A percentile compares a stretch with the other conserved stretches of the same genome.
These are phyloP conservation scores for Diaporthe nobilis DNA, from an alignment of 2,329 filamentous ascomycete species.

Conservation along the genomic window DNA sequence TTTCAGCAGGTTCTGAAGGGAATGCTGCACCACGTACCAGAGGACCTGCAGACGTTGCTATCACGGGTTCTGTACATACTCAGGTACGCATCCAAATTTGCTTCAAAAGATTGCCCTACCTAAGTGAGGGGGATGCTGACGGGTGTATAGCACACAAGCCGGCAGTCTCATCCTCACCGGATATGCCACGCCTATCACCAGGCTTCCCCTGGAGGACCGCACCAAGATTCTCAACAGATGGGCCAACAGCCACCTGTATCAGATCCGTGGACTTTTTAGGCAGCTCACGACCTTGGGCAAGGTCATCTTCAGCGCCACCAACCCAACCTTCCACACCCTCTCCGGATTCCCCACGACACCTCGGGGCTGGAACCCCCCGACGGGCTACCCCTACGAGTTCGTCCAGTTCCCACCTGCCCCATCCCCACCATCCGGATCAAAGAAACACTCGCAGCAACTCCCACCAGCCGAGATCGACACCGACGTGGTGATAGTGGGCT, in stretches of 20 bases:
- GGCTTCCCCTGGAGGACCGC: slow-evolving; percentile 39
- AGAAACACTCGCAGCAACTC: fast-evolving
- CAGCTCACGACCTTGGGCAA: slow-evolving; percentile 60
- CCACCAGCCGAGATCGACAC: slow-evolving; percentile 38
- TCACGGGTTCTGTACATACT: slow-evolving; percentile 42
- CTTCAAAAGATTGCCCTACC: neutral
- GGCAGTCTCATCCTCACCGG: slow-evolving; percentile 37
- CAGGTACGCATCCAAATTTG: slow-evolving; percentile 19
- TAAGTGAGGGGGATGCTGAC: neutral
- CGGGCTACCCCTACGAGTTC: slow-evolving; percentile 39
- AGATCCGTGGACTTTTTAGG: slow-evolving; percentile 60
- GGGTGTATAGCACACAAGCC: slow-evolving; percentile 22
- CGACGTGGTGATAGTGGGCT: slow-evolving; percentile 42
- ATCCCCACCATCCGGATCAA: neutral
- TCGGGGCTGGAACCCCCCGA: slow-evolving; percentile 43
- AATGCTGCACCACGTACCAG: slow-evolving; percentile 43
- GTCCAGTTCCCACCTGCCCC: slow-evolving; percentile 22
- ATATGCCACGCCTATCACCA: slow-evolving; percentile 36
- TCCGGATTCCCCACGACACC: slow-evolving; percentile 53
- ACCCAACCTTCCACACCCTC: slow-evolving; percentile 57
- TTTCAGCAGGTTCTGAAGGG: slow-evolving; percentile 44
- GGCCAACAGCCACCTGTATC: slow-evolving; percentile 60
- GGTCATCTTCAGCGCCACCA: slow-evolving; percentile 61
- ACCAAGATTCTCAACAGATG: slow-evolving; percentile 59
- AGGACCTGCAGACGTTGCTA: slow-evolving; percentile 38